Percentiles rank a stretch among this genome's conserved stretches.
These are phyloP conservation scores for Xylaria nigripes DNA, from an alignment of 495 filamentous ascomycete species.

Conservation along the genomic window DNA sequence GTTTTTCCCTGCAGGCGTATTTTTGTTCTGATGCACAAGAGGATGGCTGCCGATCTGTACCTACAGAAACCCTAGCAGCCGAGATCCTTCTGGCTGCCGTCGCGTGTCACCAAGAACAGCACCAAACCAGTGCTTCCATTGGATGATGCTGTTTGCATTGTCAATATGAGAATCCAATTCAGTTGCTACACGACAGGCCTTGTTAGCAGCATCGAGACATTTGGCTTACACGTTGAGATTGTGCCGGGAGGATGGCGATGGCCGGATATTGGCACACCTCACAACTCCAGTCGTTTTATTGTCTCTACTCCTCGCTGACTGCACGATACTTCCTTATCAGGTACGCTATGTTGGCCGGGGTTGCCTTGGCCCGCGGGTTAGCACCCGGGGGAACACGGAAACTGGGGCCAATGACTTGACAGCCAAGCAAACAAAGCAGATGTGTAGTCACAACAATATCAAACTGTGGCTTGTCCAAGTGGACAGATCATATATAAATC, in stretches of 20 bases:
- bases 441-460: conserved; percentile 18
- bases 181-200: conserved; percentile 23
- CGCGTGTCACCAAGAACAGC: conserved; percentile 24
- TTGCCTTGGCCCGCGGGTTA: conserved; percentile 6
- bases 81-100: conserved; percentile 23
- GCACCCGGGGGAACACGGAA: conserved; percentile 22
- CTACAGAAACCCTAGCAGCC: conserved; percentile 11
- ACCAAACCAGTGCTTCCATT: conserved; percentile 17
- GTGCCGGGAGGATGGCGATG: conserved; percentile 1
- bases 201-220: conserved; percentile 17
- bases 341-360: conserved; percentile 5
- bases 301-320: neutral
- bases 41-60: conserved; percentile 13
- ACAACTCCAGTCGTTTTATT: conserved; percentile 14
- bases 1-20: conserved; percentile 2
- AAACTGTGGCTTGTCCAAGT: conserved; percentile 14
- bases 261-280: conserved; percentile 11
- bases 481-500: conserved; percentile 23
- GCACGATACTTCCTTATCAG: conserved; percentile 7
- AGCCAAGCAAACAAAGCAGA: conserved; percentile 23
- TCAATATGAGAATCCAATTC: conserved; percentile 23
- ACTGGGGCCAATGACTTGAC: conserved; percentile 16
- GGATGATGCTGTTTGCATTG: conserved; percentile 23
- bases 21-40: neutral
- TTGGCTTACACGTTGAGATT: conserved; percentile 14